phyloP scores from a whole-genome alignment of 495 filamentous ascomycete genomes.

The Recurvomyces mirabilis region DNA sequence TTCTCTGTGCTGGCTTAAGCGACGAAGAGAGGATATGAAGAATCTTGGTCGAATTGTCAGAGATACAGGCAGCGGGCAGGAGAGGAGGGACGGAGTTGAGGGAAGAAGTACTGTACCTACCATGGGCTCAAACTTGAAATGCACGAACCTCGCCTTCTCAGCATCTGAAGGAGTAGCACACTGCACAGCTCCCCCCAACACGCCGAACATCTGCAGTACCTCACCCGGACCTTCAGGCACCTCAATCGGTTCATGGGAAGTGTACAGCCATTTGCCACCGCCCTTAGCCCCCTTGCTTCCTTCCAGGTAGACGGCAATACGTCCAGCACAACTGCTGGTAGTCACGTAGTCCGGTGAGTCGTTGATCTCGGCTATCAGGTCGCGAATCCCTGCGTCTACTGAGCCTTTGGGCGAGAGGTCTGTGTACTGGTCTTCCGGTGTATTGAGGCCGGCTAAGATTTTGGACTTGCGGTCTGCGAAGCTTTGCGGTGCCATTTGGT shows the following conservation, averaged over 20 bases:
- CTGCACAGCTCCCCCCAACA: neutral
- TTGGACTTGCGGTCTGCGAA: conserved; percentile 52
- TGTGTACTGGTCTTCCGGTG: conserved; percentile 54
- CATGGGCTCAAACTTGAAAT: conserved; percentile 93
- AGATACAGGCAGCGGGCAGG: neutral
- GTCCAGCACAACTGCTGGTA: conserved; percentile 81
- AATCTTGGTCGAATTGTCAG: conserved; percentile 49
- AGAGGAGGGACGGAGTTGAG: neutral
- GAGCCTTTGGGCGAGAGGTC: conserved; percentile 80
- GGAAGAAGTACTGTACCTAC: conserved; percentile 37
- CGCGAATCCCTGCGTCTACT: conserved; percentile 64
- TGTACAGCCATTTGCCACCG: conserved; percentile 69
- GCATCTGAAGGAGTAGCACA: neutral
- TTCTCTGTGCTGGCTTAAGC: conserved; percentile 54
- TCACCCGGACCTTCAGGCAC: conserved; percentile 12
- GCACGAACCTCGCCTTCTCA: conserved; percentile 42
- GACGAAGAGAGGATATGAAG: conserved; percentile 74
- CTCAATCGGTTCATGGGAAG: conserved; percentile 65
- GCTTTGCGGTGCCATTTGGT: too few relatives aligned
- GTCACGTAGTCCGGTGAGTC: conserved; percentile 61
- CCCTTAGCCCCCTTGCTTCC: conserved; percentile 65
- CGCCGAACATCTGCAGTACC: conserved; percentile 4
- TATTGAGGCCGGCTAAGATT: conserved; percentile 53
- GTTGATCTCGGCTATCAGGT: conserved; percentile 68
- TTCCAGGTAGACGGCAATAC: conserved; percentile 77